A percentile compares a stretch with the other conserved stretches of the same genome.
phyloP scores from a whole-genome alignment of 192 early-diverging fungal species.

The Gryganskiella cystojenkinii region DNA sequence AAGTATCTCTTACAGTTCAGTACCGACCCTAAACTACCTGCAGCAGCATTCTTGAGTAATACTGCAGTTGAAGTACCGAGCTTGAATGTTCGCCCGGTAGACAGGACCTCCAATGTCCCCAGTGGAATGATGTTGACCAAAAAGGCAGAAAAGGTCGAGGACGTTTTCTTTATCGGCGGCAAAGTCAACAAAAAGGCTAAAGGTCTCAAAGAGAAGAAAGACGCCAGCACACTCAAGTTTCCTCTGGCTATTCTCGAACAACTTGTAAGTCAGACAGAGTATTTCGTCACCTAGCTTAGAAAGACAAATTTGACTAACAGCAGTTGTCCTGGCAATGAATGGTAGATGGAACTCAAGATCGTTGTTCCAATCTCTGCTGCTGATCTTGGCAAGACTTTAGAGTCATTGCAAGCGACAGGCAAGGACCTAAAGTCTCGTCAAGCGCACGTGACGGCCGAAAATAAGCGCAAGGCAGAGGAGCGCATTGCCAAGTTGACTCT shows the following conservation, averaged over 20 bases:
- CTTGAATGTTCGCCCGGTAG: conserved; percentile 61
- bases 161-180: conserved; percentile 73
- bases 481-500: conserved; percentile 67
- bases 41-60: conserved; percentile 12
- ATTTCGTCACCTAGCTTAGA: no score
- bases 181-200: conserved; percentile 59
- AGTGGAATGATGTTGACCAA: conserved; percentile 79
- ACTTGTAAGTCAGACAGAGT: conserved; percentile 71
- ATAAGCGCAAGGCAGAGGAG: conserved; percentile 85
- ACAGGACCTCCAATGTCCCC: conserved; percentile 67
- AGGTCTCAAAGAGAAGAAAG: conserved; percentile 50
- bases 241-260: conserved; percentile 79
- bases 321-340: no score
- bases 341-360: conserved; percentile 62
- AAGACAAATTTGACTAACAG: no score
- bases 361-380: conserved; percentile 74
- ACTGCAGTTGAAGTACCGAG: conserved; percentile 12
- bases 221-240: conserved; percentile 59
- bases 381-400: conserved; percentile 75
- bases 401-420: conserved; percentile 72
- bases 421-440: conserved; percentile 76
- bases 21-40: conserved; percentile 23
- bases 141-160: conserved; percentile 77
- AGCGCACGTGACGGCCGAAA: conserved; percentile 76
- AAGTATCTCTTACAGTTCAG: conserved; percentile 61